Base-by-base conservation (phyloP, 192 early-diverging fungal genomes). In the Coemansia biformis region DNA sequence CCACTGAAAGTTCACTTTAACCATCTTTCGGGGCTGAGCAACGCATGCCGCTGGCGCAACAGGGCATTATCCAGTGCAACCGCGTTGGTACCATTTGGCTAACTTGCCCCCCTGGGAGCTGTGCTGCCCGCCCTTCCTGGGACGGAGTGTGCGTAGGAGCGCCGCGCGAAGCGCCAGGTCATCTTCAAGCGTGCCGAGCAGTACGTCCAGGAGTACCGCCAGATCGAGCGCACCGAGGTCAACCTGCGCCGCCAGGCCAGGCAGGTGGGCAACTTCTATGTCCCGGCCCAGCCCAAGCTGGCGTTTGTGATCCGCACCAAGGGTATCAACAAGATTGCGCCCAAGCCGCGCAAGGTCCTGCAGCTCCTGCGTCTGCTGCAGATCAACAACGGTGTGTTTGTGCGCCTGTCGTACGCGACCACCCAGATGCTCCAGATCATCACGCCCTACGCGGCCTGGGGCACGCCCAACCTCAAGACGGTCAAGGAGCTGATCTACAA, bases 401-500 rank as follows among this genome's bases (percentile, higher is more conserved):
- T 99, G 55, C 81, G 83, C 36, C 82, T 97, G 62, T 96, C 90
- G 81, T 89, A 87, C 82, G 94, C 96, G 51, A 96, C 96, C 51
- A 81, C 86, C 58, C 84, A 96, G 80, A 95, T 97, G 94, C 84
- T 99, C 46, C 88, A 95, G 80, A 82, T 93, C 76, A 86, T 99
- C 73, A 81, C 80, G 49, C 93, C 96, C 63, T 99, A 93, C 83
- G 84, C 96, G 48, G 85, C 96, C 43, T 88, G 82, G 59, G 87
- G 89, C 59, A 88, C 92, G 56, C 93, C 96, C 75, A 97, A 96
- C 87, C 81, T 93, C 46, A 99, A 99, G 89, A 84, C 92, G 28
- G 87, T 96, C 71, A 90, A 91, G 75, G 96, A 99, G 82, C 80
- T 99, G 42, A 83, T 99, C 82, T 99, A 99, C 91, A 98, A 99